A percentile compares a stretch with the other conserved stretches of the same genome.
phyloP scores from a whole-genome alignment of 2,329 filamentous ascomycete species.

The Hansfordia pulvinata region DNA sequence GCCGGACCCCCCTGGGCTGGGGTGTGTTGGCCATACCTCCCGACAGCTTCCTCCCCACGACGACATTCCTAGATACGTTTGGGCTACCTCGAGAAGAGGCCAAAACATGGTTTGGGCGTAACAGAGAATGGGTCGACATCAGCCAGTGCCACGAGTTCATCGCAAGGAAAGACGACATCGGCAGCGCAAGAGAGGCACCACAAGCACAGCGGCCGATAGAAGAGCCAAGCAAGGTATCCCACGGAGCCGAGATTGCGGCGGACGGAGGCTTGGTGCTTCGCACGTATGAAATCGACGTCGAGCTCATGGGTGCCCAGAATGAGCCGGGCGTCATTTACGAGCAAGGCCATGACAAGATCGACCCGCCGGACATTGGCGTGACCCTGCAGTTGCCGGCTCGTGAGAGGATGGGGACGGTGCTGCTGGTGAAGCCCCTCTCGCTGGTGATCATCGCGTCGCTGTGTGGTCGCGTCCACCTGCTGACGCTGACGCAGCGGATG shows the following conservation, averaged over 20 bases:
- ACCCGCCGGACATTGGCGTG: constrained; percentile 16
- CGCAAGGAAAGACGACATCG: constrained; percentile 8
- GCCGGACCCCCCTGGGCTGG: constrained; percentile 24
- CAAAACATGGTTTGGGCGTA: constrained; percentile 6
- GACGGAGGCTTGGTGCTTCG: constrained; percentile 24
- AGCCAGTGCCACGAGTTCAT: too few relatives aligned
- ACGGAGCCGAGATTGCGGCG: too few relatives aligned
- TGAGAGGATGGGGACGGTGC: constrained; percentile 47
- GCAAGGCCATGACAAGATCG: constrained; percentile 11
- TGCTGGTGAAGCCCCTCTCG: constrained; percentile 55
- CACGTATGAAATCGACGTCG: constrained; percentile 33
- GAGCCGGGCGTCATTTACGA: constrained; percentile 15
- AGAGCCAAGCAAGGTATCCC: constrained; percentile 3
- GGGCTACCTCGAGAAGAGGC: constrained; percentile 14
- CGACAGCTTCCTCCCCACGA: constrained; percentile 23
- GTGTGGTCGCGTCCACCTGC: constrained; percentile 50
- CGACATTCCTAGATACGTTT: constrained; percentile 14
- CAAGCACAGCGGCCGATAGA: too few relatives aligned
- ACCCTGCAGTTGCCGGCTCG: constrained; percentile 8
- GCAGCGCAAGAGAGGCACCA: too few relatives aligned
- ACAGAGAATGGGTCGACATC: constrained; percentile 17
- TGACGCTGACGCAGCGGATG: constrained; percentile 40
- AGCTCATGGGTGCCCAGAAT: constrained; percentile 22
- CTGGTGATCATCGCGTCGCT: constrained; percentile 54
- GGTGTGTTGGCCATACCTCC: constrained; percentile 31